These are phyloP conservation scores for Lagenidium sp. DNA, from an alignment of 352 stramenopile genomes.

Conservation along the genomic window DNA sequence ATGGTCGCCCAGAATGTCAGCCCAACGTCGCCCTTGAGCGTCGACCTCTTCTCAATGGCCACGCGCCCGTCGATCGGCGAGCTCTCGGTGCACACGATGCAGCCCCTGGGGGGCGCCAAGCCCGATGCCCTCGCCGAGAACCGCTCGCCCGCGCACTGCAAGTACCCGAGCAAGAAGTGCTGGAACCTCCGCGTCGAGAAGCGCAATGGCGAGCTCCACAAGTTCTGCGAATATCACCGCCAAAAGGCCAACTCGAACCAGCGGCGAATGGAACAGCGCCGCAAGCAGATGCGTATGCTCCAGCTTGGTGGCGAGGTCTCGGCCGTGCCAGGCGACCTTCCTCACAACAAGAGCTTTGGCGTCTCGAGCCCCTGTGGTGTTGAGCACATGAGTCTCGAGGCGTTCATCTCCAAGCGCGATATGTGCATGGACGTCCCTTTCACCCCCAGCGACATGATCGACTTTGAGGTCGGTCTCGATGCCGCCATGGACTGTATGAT, in stretches of 20 bases:
- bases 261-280: constrained; percentile 73
- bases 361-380: constrained; percentile 38
- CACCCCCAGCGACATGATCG: constrained; percentile 20
- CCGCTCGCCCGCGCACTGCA: constrained; percentile 18
- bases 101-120: not conserved
- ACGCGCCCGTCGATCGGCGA: constrained; percentile 10
- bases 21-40: constrained; percentile 7
- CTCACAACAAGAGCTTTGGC: constrained; percentile 14
- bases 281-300: constrained; percentile 39
- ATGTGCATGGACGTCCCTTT: constrained; percentile 57
- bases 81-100: constrained; percentile 14
- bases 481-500: constrained; percentile 74
- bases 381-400: constrained; percentile 25
- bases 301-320: constrained; percentile 2
- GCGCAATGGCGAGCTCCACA: constrained; percentile 77
- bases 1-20: constrained; percentile 16
- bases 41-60: constrained; percentile 15
- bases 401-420: constrained; percentile 15
- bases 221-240: constrained; percentile 82
- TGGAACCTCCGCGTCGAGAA: constrained; percentile 73
- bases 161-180: constrained; percentile 82
- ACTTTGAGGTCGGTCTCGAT: constrained; percentile 62
- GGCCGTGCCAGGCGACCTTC: not conserved
- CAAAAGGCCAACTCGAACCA: constrained; percentile 83
- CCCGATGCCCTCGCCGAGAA: constrained; percentile 1